Evolutionary conservation across 148 eudicot genomes (phyloP), one percentile per base, ranked within the genome.

Genomic region (Chenopodium formosanum): DNA sequence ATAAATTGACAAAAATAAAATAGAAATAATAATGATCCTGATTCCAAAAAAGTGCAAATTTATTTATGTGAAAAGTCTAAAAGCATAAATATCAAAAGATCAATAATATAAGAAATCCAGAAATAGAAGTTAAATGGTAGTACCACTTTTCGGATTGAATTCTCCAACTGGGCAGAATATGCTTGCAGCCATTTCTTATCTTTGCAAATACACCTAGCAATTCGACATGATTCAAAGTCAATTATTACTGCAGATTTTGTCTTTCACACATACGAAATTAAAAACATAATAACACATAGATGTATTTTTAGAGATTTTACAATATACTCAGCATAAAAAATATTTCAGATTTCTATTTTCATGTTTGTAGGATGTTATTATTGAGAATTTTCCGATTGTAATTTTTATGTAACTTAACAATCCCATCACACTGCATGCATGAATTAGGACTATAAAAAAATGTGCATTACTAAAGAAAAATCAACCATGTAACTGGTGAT

Each of bases 71-170:
- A 79, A 78, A 78, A 67, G 25, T 16, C 16, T 1, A 70, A 68
- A 56, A 11, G 62, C 4, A 16, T 11, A 16, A 23, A 9, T 29
- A 22, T 69, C 56, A 5, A 9, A 50, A 48, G 14, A 68, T 60
- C 14, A 27, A 14, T 10, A 79, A 14, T 37, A 37, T 13, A 46
- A 58, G 32, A 56, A 29, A 2, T 7, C 7, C 12, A 32, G 40
- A 11, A 37, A 79, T 3, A 32, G 2, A 7, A n/a, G 76, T 37
- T 37, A 40, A 37, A 8, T 40, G 53, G 1, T 13, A 13, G 47
- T 75, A 79, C 86, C 86, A 68, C 79, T 83, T 83, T 83, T 46
- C 86, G 71, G 25, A 79, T 31, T 69, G 74, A 8, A 69, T 67
- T 80, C 76, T 83, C 86, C 74, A 83, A 50, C 70, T 79, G 69